phyloP scores from a whole-genome alignment of 768 basidiomycete species.

The Leccinum boreale region DNA sequence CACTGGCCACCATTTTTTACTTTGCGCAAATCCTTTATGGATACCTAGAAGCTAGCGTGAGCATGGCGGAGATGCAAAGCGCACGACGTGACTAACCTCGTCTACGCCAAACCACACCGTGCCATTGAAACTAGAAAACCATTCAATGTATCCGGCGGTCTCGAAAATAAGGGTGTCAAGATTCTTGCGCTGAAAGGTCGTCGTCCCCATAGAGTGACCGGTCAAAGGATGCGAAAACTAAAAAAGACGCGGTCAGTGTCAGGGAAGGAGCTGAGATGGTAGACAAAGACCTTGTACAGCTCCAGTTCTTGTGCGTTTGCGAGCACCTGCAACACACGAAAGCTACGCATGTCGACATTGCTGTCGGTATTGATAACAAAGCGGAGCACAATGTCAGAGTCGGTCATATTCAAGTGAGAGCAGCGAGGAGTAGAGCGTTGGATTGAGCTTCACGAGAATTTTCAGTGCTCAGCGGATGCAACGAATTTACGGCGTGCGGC shows the following conservation, averaged over 20 bases:
- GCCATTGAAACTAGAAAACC: constrained; percentile 44
- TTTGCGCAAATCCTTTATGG: constrained; percentile 47
- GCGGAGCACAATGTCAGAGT: constrained; percentile 37
- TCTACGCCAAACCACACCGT: constrained; percentile 48
- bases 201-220: constrained; percentile 39
- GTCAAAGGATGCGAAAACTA: constrained; percentile 47
- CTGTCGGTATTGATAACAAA: constrained; percentile 33
- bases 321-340: constrained; percentile 37
- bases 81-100: constrained; percentile 30
- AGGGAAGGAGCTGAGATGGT: neutral
- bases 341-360: constrained; percentile 41
- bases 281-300: constrained; percentile 40
- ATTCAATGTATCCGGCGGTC: constrained; percentile 52
- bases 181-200: constrained; percentile 50
- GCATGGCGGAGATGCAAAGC: neutral
- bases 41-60: constrained; percentile 26
- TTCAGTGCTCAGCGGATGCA: neutral
- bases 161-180: constrained; percentile 43
- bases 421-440: neutral
- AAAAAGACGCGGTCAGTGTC: neutral
- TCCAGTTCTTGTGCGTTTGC: constrained; percentile 32
- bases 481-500: constrained; percentile 7
- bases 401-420: constrained; percentile 23
- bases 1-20: constrained; percentile 52
- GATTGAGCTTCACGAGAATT: neutral